Evolutionary conservation across 305 asterid species (phyloP), one percentile per base, ranked within the genome.

Genomic region (Fraxinus latifolia): DNA sequence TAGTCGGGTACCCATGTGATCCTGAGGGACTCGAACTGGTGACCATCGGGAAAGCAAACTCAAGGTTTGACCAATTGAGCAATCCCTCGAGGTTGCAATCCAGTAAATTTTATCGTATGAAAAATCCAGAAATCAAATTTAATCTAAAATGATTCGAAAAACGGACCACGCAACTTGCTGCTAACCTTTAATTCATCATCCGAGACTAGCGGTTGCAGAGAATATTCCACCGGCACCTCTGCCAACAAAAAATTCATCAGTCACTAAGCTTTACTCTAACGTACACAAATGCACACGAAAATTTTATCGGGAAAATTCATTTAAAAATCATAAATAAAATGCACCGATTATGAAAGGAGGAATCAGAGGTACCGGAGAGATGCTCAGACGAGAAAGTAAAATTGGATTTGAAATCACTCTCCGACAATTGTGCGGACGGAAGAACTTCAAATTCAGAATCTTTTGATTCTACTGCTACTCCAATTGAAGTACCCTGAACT

Each of bases 161-260:
- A 67, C 12, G 19, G 37, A 68, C 19, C 37, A 68, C 77, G 9
- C 27, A 14, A 79, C 29, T 19, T n/a, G 79, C 77, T 65, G 21
- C 91, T 55, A 81, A 94, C 98, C 98, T 90, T 89, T 79, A 85
- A 29, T 75, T 81, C 85, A 60, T 77, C 87, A n/a, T 83, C 83
- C 17, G 87, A 62, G 36, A 55, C 85, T 58, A 85, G 80, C 32
- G 93, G 87, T 71, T 87, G 89, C 86, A 88, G 79, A 68, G 89
- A 83, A 88, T 85, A 90, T 74, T 90, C 90, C 82, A 88, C 91
- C 0, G 95, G 95, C 83, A 91, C 95, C 87, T 90, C 98, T 92
- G 93, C 82, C 50, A 78, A 27, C 39, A 36, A 47, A 77, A 77
- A 77, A 82, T 34, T 72, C 36, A 76, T 71, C 84, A 81, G 86